Base-by-base conservation (phyloP, 495 filamentous ascomycete species). In the Xylaria castorea region DNA sequence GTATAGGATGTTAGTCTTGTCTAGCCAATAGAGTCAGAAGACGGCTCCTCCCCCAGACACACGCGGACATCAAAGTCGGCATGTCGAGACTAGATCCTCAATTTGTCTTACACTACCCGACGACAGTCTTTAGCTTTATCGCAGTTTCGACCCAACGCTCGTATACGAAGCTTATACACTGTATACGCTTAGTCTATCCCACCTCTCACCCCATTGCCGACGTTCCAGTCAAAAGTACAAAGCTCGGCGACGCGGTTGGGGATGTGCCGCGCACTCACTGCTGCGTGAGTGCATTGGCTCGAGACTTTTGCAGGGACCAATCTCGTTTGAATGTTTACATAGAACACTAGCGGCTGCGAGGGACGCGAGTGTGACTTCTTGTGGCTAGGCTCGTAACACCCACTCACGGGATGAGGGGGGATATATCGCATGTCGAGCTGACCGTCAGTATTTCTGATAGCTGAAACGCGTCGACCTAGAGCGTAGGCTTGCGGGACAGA, bases 311-410 rank as follows among this genome's bases (percentile, higher is more conserved):
- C 3, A 20, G 36, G 5, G 32, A 25, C 50, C 66, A 68, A 68
- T 55, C 12, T 16, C 16, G 20, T 27, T 42, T 30, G n/a, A 57
- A 57, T 16, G 11, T 42, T 25, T 18, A 46, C 38, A 51, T 60
- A 38, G 16, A 58, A 58, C 27, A 40, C 67, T 70, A 62, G 76
- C 75, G 77, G 75, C 71, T 75, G 72, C 73, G 61, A 75, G 50
- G 67, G 69, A 76, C 67, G 58, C 71, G 72, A 64, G 75, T 79
- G 71, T 61, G 73, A 75, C 66, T 75, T 75, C 71, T 68, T 74
- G 74, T 74, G 75, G 75, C 67, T 75, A 77, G 75, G 76, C 70
- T 74, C 72, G 77, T 73, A 75, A 74, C 67, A 61, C 67, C 53
- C 53, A 55, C 36, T 61, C 27, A 40, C 53, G 67, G 53, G 53